Evolutionary conservation across 352 stramenopile genomes (phyloP).

Genomic region (Pythium coloratum): DNA sequence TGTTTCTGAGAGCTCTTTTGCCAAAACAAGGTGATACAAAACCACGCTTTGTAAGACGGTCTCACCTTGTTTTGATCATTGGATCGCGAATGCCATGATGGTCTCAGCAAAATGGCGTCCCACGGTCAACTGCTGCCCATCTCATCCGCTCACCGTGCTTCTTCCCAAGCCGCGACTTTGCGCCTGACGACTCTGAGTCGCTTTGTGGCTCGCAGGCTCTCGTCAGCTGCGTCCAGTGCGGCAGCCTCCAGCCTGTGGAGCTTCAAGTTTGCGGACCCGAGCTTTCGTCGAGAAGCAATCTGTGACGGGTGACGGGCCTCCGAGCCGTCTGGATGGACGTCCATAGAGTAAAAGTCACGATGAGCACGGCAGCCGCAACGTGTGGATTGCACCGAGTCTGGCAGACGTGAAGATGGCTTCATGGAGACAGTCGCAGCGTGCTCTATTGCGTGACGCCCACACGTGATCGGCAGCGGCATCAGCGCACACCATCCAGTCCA

Average conservation of each 20-base stretch:
- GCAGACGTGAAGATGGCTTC: no score
- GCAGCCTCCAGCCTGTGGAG: background rate
- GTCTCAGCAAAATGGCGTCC: background rate
- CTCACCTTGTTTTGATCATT: constrained; percentile 2
- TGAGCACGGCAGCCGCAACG: no score
- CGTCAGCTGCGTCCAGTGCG: background rate
- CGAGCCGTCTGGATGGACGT: no score
- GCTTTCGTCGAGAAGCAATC: background rate
- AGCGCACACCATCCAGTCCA: no score
- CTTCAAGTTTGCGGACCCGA: background rate
- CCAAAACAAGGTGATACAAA: constrained; percentile 7
- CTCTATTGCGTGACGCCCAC: no score
- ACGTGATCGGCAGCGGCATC: no score
- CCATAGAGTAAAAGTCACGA: no score
- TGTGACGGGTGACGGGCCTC: background rate
- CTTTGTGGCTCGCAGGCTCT: background rate
- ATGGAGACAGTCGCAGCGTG: no score
- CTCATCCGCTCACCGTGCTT: background rate
- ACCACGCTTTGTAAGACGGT: background rate
- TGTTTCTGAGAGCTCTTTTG: background rate
- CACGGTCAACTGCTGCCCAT: background rate
- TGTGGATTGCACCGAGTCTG: no score
- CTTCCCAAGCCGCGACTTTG: background rate
- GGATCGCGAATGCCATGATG: background rate
- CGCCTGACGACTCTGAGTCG: background rate